Conservation (phyloP, 129 eudicot genomes). For the Helichrysum umbraculigerum region DNA sequence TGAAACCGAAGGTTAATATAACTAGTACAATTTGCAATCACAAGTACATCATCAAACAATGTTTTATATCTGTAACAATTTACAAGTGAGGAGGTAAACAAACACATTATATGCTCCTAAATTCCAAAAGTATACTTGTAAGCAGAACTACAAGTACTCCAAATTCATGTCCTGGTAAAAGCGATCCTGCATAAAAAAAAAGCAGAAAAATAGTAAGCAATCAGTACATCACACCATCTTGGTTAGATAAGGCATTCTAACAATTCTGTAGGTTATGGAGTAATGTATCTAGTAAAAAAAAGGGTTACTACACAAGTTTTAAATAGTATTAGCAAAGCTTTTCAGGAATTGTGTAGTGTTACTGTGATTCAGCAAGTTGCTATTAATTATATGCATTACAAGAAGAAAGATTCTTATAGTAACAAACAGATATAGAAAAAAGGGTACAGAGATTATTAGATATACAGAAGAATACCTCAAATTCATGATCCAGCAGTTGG, state of each 20-base stretch:
- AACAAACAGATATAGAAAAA: background rate
- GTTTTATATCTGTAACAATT: background rate
- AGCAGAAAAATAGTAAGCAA: background rate
- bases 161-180: background rate
- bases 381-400: background rate
- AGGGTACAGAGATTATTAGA: too few relatives aligned
- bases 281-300: background rate
- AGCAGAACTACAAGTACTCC: background rate
- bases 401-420: background rate
- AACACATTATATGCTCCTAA: background rate
- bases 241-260: background rate
- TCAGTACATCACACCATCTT: background rate
- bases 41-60: conserved; percentile 12
- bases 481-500: conserved; percentile 70
- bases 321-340: background rate
- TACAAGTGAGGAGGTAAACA: background rate
- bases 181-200: background rate
- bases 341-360: background rate
- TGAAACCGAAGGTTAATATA: background rate
- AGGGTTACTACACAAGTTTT: background rate
- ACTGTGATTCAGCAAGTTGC: background rate
- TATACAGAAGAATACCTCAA: background rate
- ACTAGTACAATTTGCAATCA: background rate
- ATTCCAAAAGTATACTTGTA: background rate
- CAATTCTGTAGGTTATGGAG: background rate